Base-by-base conservation (phyloP, 768 basidiomycete genomes). In the Boletellus emodensis region DNA sequence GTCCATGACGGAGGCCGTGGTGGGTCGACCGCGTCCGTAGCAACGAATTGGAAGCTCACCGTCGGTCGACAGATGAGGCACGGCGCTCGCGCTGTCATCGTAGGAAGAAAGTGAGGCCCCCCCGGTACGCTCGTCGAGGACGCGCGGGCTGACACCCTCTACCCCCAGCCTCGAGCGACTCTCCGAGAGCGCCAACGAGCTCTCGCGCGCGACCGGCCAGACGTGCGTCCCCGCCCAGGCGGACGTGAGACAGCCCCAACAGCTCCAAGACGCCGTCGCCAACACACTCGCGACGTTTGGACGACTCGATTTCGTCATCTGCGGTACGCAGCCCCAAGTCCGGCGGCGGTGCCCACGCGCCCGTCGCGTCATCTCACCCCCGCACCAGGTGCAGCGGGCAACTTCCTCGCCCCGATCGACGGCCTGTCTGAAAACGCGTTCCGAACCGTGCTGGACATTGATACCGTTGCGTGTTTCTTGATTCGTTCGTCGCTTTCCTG, bases 261-360 rank as follows among this genome's bases (percentile, higher is more conserved):
- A 84, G 13, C 70, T 99, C 35, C 75, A 79, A 52, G 80, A 76
- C 7, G 95, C 95, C 6, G 94, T 90, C 17, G 69, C 80, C 24
- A 78, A 81, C 63, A 81, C 89, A 1, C 79, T 94, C 15, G 79
- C 83, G 53, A 76, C 75, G 57, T 94, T 88, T 63, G 94, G 94
- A 1, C 77, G 76, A 55, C 91, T 99, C 51, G 94, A 99, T 71
- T 95, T 90, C 64, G 94, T 97, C 44, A 90, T 97, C 48, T 93
- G 91, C 63, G 93, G 93, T 89, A 67, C 50, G 76, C 70, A 11
- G 30, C 30, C 30, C 30, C n/a, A n/a, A n/a, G n/a, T n/a, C n/a
- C n/a, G n/a, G n/a, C n/a, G n/a, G n/a, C n/a, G n/a, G n/a, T n/a
- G n/a, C n/a, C n/a, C n/a, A n/a, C n/a, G 3, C 1, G 22, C 42